Base-by-base conservation (phyloP, 805 yeast species). In the Kluyveromyces lactis region DNA sequence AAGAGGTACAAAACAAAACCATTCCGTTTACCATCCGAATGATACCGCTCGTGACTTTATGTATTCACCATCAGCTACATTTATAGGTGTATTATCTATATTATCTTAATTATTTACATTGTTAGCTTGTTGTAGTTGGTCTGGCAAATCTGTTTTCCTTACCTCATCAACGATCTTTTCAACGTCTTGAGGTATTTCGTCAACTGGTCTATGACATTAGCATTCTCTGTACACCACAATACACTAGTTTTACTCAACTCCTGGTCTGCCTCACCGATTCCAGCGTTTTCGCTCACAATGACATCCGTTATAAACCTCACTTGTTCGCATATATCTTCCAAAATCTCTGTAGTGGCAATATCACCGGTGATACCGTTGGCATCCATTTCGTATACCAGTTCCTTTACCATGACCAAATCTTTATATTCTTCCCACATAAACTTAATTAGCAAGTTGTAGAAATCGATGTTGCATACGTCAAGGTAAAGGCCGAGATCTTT, bases 361-460 rank as follows among this genome's bases (percentile, higher is more conserved):
- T 59, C 59, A 3, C 62, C 64, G 18, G 44, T 41, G 5, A 58
- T 50, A 24, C 64, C 64, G 26, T 58, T 56, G n/a, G 47, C 50
- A 18, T 46, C 49, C 63, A 59, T 56, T 41, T 59, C 64, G 2
- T 48, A 38, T 4, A 53, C 45, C 6, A 56, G 18, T 13, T 47
- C 48, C 24, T 39, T 42, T 28, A 51, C 37, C 32, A 43, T 49
- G 18, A 41, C 39, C 12, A 57, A 39, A 4, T 58, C 59, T 21
- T 47, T 47, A 37, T 40, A 56, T 32, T 55, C 52, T 4, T 46
- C 49, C 64, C 64, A 59, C 4, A 56, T 43, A n/a, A 50, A 41
- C 26, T 50, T 42, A 11, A 59, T 21, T n/a, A 59, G 38, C 9
- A 51, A 18, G 37, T 59, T 59, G 45, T 59, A 59, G 35, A 59